These are phyloP conservation scores for Scutellaria minor DNA, from an alignment of 257 asterid genomes.

Conservation along the genomic window DNA sequence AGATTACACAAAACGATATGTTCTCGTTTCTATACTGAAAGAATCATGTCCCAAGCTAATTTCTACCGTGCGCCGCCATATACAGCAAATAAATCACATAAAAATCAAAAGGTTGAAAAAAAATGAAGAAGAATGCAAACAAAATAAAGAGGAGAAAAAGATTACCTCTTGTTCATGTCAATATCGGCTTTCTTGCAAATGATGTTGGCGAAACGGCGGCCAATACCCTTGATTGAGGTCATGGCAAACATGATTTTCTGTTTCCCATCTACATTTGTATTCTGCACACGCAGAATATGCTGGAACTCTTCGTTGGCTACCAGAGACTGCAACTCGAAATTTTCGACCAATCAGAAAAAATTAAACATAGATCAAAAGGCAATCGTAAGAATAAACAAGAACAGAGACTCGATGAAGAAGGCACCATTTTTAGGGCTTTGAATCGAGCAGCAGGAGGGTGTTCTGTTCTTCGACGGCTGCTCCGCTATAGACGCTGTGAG, in stretches of 20 bases:
- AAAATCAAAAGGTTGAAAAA: no score
- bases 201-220: conserved; percentile 94
- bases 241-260: conserved; percentile 95
- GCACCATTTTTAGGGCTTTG: conserved; percentile 43
- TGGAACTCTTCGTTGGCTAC: conserved; percentile 91
- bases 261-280: conserved; percentile 91
- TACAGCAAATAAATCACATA: not conserved
- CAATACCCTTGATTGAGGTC: conserved; percentile 96
- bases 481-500: conserved; percentile 21
- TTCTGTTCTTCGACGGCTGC: conserved; percentile 38
- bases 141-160: not conserved
- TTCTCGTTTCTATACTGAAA: no score
- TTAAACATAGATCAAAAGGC: not conserved
- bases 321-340: conserved; percentile 53
- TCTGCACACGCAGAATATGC: conserved; percentile 96
- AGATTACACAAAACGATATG: no score
- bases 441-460: conserved; percentile 30
- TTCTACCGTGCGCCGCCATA: no score
- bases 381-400: not conserved
- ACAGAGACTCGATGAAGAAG: not conserved
- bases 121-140: not conserved
- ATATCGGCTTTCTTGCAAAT: conserved; percentile 91
- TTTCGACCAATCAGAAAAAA: not conserved
- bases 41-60: no score
- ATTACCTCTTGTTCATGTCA: conserved; percentile 91